Evolutionary conservation across 2,329 filamentous ascomycete species (phyloP).

Genomic region (Epichloe sp.): DNA sequence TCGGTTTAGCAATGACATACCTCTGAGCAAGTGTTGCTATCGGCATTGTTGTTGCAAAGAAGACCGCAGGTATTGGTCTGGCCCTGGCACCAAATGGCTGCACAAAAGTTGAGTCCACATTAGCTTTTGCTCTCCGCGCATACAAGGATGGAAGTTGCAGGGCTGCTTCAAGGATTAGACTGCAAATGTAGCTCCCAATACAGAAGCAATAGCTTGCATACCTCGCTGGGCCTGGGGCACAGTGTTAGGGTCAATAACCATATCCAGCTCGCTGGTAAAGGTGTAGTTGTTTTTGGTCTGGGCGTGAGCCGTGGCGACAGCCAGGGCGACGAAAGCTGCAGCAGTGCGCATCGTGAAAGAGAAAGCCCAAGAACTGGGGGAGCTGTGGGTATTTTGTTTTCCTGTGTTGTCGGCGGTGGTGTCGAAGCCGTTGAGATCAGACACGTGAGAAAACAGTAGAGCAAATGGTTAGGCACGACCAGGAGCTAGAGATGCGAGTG

Average conservation of each 20-base stretch:
- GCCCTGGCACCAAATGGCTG: constrained; percentile 38
- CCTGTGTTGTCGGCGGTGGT: neutral
- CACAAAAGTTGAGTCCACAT: constrained; percentile 2
- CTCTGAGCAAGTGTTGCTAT: constrained; percentile 30
- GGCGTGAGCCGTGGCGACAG: constrained; percentile 29
- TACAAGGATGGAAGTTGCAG: neutral
- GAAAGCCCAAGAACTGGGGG: neutral
- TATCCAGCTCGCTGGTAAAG: constrained; percentile 29
- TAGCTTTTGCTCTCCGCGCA: neutral
- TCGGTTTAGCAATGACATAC: constrained; percentile 22
- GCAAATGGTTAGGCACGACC: constrained; percentile 1
- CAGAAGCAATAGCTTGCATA: constrained; percentile 16
- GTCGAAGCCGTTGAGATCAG: neutral
- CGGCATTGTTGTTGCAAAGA: constrained; percentile 29
- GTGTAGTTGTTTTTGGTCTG: constrained; percentile 15
- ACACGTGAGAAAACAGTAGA: constrained; percentile 1
- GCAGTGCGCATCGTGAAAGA: constrained; percentile 26
- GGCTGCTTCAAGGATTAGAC: neutral
- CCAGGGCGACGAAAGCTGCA: constrained; percentile 29
- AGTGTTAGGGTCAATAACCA: constrained; percentile 26
- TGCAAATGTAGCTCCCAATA: neutral
- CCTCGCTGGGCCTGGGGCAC: constrained; percentile 24
- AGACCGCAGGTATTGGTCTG: constrained; percentile 36
- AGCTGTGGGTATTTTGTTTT: neutral
- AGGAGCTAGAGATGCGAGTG: constrained; percentile 4